phyloP scores from a whole-genome alignment of 1,139 yeast genomes.

The Candida anutae region DNA sequence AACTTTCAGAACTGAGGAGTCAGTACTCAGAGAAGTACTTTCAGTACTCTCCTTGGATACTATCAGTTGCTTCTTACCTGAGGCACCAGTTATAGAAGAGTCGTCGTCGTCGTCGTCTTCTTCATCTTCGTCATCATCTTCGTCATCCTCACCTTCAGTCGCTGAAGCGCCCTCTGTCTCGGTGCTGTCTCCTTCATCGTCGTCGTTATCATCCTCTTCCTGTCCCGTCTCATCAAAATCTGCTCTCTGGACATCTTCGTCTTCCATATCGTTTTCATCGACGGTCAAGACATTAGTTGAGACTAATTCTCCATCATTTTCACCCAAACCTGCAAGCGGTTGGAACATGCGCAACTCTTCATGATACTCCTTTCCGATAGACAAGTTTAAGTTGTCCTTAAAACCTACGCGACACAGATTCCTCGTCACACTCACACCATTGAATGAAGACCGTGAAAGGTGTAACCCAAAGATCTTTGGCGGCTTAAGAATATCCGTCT shows the following conservation, averaged over 20 bases:
- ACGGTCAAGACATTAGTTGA: constrained; percentile 29
- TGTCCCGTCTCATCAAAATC: constrained; percentile 33
- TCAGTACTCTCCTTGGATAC: constrained; percentile 1
- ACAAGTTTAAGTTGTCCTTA: constrained; percentile 48
- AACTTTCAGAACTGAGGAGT: constrained; percentile 8
- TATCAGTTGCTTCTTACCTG: constrained; percentile 8
- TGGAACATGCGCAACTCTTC: constrained; percentile 32
- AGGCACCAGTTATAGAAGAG: constrained; percentile 9
- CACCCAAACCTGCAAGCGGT: constrained; percentile 13
- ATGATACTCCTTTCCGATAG: constrained; percentile 39
- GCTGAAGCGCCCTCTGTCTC: constrained; percentile 11
- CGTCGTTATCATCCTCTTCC: constrained; percentile 21
- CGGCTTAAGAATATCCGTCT: constrained; percentile 51
- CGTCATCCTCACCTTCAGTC: constrained; percentile 12
- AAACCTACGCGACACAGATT: constrained; percentile 70
- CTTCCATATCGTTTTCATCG: constrained; percentile 40
- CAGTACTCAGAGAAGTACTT: constrained; percentile 9
- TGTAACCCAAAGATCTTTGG: constrained; percentile 73
- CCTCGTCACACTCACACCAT: constrained; percentile 63
- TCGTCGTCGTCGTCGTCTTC: constrained; percentile 16
- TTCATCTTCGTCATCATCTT: constrained; percentile 13
- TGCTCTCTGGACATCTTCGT: constrained; percentile 34
- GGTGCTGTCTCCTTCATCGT: constrained; percentile 15
- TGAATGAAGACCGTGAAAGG: constrained; percentile 72
- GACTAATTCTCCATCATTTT: constrained; percentile 7